Conservation (phyloP, 1,139 yeast species). For the Taphrina flavorubra region DNA sequence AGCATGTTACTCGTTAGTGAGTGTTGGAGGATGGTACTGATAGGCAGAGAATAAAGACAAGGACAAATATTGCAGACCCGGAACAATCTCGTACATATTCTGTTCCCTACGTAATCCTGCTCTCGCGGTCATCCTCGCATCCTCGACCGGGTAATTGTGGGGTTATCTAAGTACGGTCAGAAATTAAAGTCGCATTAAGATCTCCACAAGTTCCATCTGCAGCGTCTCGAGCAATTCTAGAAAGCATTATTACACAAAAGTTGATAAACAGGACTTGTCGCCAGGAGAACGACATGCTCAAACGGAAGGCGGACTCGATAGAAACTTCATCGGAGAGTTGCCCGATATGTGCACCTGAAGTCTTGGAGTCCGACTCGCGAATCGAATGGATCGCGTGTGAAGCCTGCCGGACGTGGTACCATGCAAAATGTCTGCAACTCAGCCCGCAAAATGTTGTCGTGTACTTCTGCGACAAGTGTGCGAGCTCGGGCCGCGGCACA, state of each 20-base stretch:
- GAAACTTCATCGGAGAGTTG: constrained; percentile 4
- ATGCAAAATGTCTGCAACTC: constrained; percentile 18
- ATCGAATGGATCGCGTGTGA: constrained; percentile 37
- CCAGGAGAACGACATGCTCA: background rate
- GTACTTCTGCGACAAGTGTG: constrained; percentile 13
- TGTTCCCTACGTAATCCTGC: background rate
- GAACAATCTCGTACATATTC: no score
- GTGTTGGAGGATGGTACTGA: background rate
- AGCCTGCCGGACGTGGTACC: constrained; percentile 35
- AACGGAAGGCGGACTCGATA: constrained; percentile 11
- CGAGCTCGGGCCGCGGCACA: constrained; percentile 4
- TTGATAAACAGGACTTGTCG: no score
- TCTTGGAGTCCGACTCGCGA: background rate
- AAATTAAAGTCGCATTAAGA: constrained; percentile 5
- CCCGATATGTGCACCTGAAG: constrained; percentile 5
- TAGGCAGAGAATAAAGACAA: no score
- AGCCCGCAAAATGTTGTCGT: background rate
- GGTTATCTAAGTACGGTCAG: background rate
- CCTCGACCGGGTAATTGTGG: background rate
- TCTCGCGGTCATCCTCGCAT: background rate
- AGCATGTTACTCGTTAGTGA: background rate
- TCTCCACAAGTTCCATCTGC: constrained; percentile 8
- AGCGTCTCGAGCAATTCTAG: background rate
- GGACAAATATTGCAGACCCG: no score
- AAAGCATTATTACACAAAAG: no score